Conservation (phyloP, 345 rosid genomes). For the Euclidium syriacum region DNA sequence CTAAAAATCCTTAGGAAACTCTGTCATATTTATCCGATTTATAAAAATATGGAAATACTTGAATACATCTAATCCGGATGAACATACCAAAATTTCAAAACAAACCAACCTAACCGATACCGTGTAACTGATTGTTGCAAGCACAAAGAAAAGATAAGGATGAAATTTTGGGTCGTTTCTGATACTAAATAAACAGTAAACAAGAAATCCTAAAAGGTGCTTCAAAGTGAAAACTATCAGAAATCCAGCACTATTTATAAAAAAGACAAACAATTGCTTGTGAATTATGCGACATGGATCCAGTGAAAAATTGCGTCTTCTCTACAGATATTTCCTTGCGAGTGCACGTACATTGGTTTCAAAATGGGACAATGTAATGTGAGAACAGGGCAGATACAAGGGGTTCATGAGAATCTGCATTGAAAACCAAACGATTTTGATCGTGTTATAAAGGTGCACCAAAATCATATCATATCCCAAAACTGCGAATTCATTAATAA, state of each 20-base stretch:
- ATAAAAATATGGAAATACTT: too few species aligned
- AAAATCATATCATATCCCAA: neutral
- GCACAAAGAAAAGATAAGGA: neutral
- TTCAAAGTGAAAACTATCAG: neutral
- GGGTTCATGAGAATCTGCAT: constrained; percentile 89
- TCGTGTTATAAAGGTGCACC: neutral
- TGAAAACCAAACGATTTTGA: neutral
- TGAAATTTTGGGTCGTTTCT: neutral
- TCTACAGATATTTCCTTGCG: constrained; percentile 83
- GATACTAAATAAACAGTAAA: neutral
- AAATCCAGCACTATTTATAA: neutral
- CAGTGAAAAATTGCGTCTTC: neutral
- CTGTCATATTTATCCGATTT: too few species aligned
- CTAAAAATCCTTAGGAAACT: too few species aligned
- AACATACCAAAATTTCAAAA: too few species aligned
- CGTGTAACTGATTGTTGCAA: too few species aligned
- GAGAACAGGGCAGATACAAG: constrained; percentile 85
- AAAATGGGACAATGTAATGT: constrained; percentile 80
- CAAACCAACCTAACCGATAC: too few species aligned
- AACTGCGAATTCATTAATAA: neutral
- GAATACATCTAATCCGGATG: too few species aligned
- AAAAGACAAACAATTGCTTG: neutral
- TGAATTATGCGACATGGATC: neutral
- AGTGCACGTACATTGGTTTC: constrained; percentile 92
- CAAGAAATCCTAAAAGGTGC: neutral